Evolutionary conservation across 352 stramenopile species (phyloP).

Genomic region (Pythium biforme): DNA sequence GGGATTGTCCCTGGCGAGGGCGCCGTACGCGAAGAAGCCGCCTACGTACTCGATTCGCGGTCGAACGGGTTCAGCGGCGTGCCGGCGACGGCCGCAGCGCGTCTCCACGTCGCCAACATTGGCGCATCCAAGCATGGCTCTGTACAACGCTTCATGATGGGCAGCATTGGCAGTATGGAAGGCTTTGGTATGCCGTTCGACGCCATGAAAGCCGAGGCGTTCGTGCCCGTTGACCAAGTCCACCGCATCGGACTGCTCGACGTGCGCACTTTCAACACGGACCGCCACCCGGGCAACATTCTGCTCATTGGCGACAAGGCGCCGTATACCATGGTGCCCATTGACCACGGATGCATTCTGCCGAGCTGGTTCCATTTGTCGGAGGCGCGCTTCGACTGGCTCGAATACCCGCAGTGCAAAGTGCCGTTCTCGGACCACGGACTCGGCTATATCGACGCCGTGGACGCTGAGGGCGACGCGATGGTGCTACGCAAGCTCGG

Average conservation of each 20-base stretch:
- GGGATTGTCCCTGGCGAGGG: slow-evolving; percentile 66
- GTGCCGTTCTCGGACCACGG: slow-evolving; percentile 46
- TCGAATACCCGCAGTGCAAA: slow-evolving; percentile 72
- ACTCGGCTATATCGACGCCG: slow-evolving; percentile 49
- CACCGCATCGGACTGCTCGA: slow-evolving; percentile 84
- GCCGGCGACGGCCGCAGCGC: slow-evolving; percentile 67
- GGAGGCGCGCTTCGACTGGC: slow-evolving; percentile 78
- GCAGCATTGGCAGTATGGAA: slow-evolving; percentile 75
- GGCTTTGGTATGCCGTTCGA: slow-evolving; percentile 81
- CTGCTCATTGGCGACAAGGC: slow-evolving; percentile 73
- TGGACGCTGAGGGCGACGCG: slow-evolving; percentile 56
- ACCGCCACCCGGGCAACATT: slow-evolving; percentile 83
- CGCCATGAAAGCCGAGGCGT: slow-evolving; percentile 49
- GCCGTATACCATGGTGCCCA: slow-evolving; percentile 76
- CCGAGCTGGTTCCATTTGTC: slow-evolving; percentile 81
- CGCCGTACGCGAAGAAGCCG: slow-evolving; percentile 70
- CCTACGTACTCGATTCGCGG: slow-evolving; percentile 71
- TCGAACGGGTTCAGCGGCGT: slow-evolving; percentile 75
- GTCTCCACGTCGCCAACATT: slow-evolving; percentile 48
- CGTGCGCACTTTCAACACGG: slow-evolving; percentile 83
- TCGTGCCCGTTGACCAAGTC: slow-evolving; percentile 73
- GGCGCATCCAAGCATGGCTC: slow-evolving; percentile 59
- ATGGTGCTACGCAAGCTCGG: slow-evolving; percentile 47
- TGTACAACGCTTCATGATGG: slow-evolving; percentile 80
- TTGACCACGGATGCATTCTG: slow-evolving; percentile 76